A percentile compares a stretch with the other conserved stretches of the same genome.
phyloP scores from a whole-genome alignment of 176 grass and related monocot species.

The Rhynchospora breviuscula region DNA sequence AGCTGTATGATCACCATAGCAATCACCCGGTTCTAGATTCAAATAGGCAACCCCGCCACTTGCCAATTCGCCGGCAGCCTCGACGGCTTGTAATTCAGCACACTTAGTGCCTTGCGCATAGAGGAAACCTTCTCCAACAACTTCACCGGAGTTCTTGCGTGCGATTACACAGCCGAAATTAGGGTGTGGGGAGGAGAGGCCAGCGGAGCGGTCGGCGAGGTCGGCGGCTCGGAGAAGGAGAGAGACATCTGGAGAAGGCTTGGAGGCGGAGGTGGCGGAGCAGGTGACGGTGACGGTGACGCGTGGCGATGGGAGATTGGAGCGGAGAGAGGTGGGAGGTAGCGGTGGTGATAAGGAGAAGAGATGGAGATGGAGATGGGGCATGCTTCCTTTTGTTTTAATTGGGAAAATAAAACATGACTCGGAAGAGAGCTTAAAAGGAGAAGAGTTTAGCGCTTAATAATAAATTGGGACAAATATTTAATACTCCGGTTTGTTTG shows the following conservation, averaged over 20 bases:
- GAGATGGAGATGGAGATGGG: not conserved
- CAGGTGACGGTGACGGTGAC: not conserved
- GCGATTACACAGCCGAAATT: slow-evolving; percentile 89
- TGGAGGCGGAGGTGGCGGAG: not conserved
- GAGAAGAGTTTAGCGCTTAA: too few relatives aligned
- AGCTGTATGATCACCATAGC: slow-evolving; percentile 64
- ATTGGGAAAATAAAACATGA: too few relatives aligned
- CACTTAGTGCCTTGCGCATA: slow-evolving; percentile 91
- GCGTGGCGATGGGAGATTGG: not conserved
- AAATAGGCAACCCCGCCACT: slow-evolving; percentile 64
- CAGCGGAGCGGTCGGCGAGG: slow-evolving; percentile 72
- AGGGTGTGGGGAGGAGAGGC: slow-evolving; percentile 66
- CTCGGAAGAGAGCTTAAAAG: too few relatives aligned
- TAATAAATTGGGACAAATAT: too few relatives aligned
- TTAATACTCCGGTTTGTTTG: not conserved
- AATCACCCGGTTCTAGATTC: slow-evolving; percentile 83
- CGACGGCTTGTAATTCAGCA: slow-evolving; percentile 62
- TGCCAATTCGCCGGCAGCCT: slow-evolving; percentile 55
- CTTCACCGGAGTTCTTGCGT: slow-evolving; percentile 11
- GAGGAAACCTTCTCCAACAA: slow-evolving; percentile 69
- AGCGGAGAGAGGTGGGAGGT: not conserved
- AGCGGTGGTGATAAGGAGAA: not conserved
- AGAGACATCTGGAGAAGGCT: slow-evolving; percentile 30
- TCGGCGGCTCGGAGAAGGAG: slow-evolving; percentile 56
- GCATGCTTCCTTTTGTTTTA: too few relatives aligned